Base-by-base conservation (phyloP, 495 filamentous ascomycete genomes). In the Talaromyces adpressus region DNA sequence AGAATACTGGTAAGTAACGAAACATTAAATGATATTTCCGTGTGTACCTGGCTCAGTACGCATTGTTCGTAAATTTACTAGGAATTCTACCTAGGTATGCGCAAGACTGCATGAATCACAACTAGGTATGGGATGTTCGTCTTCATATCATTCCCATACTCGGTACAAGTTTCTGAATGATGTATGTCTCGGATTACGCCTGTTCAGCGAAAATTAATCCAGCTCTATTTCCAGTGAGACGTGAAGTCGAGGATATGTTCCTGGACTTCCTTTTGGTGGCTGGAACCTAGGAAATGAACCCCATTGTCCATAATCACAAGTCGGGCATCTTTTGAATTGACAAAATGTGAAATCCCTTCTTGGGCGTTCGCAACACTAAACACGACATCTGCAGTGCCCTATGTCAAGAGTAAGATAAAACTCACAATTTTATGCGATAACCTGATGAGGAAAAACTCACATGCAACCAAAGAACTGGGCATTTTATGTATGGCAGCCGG, bases 401-500 rank as follows among this genome's bases (percentile, higher is more conserved):
- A 54, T 4, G 60, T 20, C n/a, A 51, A 6, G 9, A 16, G 57
- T 41, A 14, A 52, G 39, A 20, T 11, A 63, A 47, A 25, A 60
- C 11, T 20, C 9, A 53, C 23, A 27, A 25, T 23, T 6, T 16
- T 29, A 25, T 62, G 18, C 1, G 7, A 20, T 27, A 4, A n/a
- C n/a, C n/a, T 57, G 29, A 18, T 34, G 9, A 20, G 20, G 18
- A 74, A 6, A 41, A 41, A 3, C 77, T 68, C 61, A 84, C 84
- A 68, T 89, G 86, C 52, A 88, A 63, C 86, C 85, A 89, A 39
- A 81, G 71, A 2, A 89, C 82, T 0, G 86, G 85, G 64, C 85
- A 88, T 52, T 64, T 71, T 18, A 89, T 71, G 71, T 88, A 82
- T 11, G 73, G 69, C 11, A 88, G 62, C 47, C 86, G 70, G 5